Conservation (phyloP, 768 basidiomycete species). For the Suillus clintonianus region DNA sequence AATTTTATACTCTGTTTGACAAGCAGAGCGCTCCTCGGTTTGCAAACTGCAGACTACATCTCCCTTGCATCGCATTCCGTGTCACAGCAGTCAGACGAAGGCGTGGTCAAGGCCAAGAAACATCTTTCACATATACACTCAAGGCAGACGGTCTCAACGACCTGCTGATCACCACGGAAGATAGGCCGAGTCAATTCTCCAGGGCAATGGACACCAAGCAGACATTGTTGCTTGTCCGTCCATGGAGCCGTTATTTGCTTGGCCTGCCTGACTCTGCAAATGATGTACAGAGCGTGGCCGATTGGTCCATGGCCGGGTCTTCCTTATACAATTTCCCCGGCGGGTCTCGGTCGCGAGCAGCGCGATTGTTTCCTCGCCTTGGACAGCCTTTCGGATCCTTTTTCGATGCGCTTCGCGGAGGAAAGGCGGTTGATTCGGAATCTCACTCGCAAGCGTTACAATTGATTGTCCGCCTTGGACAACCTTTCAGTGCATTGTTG, state of each 20-base stretch:
- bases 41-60: not conserved
- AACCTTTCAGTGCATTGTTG: not conserved
- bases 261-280: not conserved
- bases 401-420: not conserved
- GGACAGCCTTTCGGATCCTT: not conserved
- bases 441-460: not conserved
- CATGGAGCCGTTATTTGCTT: not conserved
- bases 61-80: not conserved
- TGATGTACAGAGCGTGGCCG: not conserved
- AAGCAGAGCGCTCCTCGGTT: not conserved
- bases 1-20: not conserved
- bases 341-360: not conserved
- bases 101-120: not conserved
- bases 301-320: not conserved
- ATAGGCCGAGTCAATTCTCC: not conserved
- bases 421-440: not conserved
- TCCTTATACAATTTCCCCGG: not conserved
- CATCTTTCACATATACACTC: not conserved
- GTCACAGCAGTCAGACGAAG: not conserved
- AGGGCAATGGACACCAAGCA: not conserved
- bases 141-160: not conserved
- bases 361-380: not conserved
- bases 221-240: not conserved
- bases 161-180: not conserved
- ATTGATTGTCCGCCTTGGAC: not conserved